These are phyloP conservation scores for Globisporangium sylvaticum DNA, from an alignment of 352 stramenopile species.

Conservation along the genomic window DNA sequence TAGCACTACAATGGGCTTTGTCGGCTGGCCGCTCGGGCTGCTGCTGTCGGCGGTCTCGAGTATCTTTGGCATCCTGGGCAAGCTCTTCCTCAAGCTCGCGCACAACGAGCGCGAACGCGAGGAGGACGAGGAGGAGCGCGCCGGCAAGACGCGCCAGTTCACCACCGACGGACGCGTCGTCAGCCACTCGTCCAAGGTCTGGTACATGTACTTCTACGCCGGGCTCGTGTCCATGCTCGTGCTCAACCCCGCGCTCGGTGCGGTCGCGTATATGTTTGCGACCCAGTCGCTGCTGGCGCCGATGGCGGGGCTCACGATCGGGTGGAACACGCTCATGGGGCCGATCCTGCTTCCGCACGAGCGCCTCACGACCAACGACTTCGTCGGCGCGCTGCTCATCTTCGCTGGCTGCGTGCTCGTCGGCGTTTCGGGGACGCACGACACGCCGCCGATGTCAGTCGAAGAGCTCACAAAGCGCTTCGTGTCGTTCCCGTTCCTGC, in stretches of 20 bases:
- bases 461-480: slow-evolving; percentile 53
- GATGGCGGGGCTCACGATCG: slow-evolving; percentile 78
- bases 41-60: slow-evolving; percentile 71
- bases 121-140: slow-evolving; percentile 34
- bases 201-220: slow-evolving; percentile 68
- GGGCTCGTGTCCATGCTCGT: slow-evolving; percentile 73
- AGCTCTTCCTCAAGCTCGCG: slow-evolving; percentile 77
- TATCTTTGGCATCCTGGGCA: slow-evolving; percentile 76
- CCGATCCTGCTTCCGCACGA: slow-evolving; percentile 68
- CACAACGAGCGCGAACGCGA: slow-evolving; percentile 67
- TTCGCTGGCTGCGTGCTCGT: slow-evolving; percentile 77
- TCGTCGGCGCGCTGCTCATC: slow-evolving; percentile 70
- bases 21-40: slow-evolving; percentile 77
- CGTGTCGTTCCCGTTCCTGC: slow-evolving; percentile 52
- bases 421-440: slow-evolving; percentile 62
- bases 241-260: slow-evolving; percentile 61
- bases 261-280: slow-evolving; percentile 71
- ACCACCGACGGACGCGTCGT: slow-evolving; percentile 14
- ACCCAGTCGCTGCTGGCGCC: slow-evolving; percentile 78
- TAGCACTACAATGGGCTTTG: slow-evolving; percentile 27
- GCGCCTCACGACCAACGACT: slow-evolving; percentile 67
- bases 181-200: slow-evolving; percentile 21
- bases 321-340: slow-evolving; percentile 79
- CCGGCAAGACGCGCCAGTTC: slow-evolving; percentile 24
- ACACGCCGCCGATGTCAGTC: slow-evolving; percentile 55